Percentiles rank a stretch among this genome's conserved stretches.
Conservation (phyloP, 1,139 yeast species). For the Debaryomyces sp. region DNA sequence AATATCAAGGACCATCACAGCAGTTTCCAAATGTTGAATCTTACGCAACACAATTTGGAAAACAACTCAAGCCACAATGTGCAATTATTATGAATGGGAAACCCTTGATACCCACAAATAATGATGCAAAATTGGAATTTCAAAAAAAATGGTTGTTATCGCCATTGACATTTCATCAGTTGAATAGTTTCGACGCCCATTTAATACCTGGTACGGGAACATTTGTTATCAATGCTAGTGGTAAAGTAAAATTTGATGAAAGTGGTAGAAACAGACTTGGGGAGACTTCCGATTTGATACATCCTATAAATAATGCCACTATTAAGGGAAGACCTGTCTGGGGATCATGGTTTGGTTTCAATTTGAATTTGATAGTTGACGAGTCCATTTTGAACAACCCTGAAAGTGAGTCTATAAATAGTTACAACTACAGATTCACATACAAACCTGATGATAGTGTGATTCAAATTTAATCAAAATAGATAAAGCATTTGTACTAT, state of each 20-base stretch:
- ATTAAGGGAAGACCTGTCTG: conserved; percentile 42
- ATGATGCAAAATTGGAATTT: conserved; percentile 57
- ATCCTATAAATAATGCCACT: conserved; percentile 16
- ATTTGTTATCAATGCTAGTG: conserved; percentile 54
- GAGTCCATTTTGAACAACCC: conserved; percentile 47
- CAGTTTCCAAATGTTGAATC: conserved; percentile 45
- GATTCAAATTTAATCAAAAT: conserved; percentile 30
- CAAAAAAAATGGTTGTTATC: conserved; percentile 66
- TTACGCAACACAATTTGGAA: conserved; percentile 54
- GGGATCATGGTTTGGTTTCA: conserved; percentile 74
- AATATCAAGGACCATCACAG: conserved; percentile 27
- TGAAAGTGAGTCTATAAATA: conserved; percentile 51
- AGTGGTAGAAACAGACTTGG: conserved; percentile 67
- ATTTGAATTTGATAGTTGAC: conserved; percentile 60
- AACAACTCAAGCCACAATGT: conserved; percentile 45
- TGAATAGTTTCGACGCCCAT: conserved; percentile 67
- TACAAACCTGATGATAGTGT: conserved; percentile 62
- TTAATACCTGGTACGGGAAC: conserved; percentile 70
- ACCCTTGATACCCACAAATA: conserved; percentile 49
- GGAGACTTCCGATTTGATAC: conserved; percentile 53
- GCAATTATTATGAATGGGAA: conserved; percentile 66
- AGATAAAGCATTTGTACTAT: conserved; percentile 6
- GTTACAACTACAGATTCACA: conserved; percentile 67
- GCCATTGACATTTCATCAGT: conserved; percentile 63
- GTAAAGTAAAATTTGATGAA: conserved; percentile 76